Evolutionary conservation across 2,329 filamentous ascomycete genomes (phyloP).

Genomic region (Pseudocercospora eumusae): DNA sequence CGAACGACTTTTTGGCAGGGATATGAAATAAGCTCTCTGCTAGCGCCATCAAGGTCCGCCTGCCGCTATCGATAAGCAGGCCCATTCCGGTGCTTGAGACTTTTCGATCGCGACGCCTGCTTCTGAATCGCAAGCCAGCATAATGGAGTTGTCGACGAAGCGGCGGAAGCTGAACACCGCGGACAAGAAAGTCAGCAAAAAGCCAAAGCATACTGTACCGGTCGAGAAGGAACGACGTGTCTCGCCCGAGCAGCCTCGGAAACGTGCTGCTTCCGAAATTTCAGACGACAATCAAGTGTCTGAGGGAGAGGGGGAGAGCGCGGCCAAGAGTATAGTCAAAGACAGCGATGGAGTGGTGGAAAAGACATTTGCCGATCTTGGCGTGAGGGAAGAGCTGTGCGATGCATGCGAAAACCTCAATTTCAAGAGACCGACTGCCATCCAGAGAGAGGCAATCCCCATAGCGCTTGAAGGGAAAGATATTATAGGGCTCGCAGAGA

Average conservation of each 20-base stretch:
- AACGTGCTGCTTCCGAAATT: conserved; percentile 21
- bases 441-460: conserved; percentile 84
- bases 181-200: conserved; percentile 11
- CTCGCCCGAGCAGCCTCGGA: conserved; percentile 19
- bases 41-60: background rate
- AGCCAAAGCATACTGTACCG: background rate
- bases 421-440: conserved; percentile 84
- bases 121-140: background rate
- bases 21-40: conserved; percentile 1
- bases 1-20: conserved; percentile 8
- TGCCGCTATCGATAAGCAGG: conserved; percentile 10
- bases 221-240: background rate
- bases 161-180: conserved; percentile 45
- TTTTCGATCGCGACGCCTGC: background rate
- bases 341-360: conserved; percentile 24
- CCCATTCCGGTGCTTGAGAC: background rate
- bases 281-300: conserved; percentile 21
- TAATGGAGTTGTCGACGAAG: conserved; percentile 33
- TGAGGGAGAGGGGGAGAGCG: conserved; percentile 13
- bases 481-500: conserved; percentile 91
- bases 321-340: conserved; percentile 33
- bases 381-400: conserved; percentile 81
- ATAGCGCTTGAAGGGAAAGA: conserved; percentile 77
- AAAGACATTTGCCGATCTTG: conserved; percentile 71
- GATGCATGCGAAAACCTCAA: conserved; percentile 81